Percentiles rank a stretch among this genome's conserved stretches.
Evolutionary conservation across 108 stramenopile species (phyloP).

Genomic region (Stephanodiscus triporus): DNA sequence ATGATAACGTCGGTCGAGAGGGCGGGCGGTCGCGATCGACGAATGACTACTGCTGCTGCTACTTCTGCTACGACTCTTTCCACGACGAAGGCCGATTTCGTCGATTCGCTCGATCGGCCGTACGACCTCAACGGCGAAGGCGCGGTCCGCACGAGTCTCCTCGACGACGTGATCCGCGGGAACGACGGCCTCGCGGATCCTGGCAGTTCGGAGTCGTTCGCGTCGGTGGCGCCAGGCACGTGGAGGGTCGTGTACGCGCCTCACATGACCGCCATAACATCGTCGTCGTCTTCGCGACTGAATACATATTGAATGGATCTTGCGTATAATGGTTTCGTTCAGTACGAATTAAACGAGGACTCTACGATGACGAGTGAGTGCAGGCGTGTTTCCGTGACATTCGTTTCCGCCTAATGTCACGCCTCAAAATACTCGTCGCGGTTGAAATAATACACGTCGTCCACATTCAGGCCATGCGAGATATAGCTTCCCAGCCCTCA

Average conservation of each 20-base stretch:
- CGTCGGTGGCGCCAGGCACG: slow-evolving; percentile 56
- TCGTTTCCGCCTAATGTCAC: not conserved
- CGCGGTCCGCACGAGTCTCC: slow-evolving; percentile 39
- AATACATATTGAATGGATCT: too few relatives aligned
- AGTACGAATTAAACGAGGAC: slow-evolving; percentile 57
- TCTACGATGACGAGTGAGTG: slow-evolving; percentile 54
- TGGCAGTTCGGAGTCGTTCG: slow-evolving; percentile 55
- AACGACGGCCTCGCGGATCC: slow-evolving; percentile 33
- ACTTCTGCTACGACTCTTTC: too few relatives aligned
- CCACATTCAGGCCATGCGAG: slow-evolving; percentile 53
- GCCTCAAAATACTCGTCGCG: not conserved
- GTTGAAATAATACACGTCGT: not conserved
- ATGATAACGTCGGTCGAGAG: not conserved
- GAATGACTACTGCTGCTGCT: not conserved
- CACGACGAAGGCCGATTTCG: slow-evolving; percentile 21
- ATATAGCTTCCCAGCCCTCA: slow-evolving; percentile 58
- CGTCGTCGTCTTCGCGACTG: too few relatives aligned
- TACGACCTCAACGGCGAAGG: slow-evolving; percentile 49
- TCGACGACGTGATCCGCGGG: slow-evolving; percentile 43
- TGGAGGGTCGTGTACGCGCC: slow-evolving; percentile 76
- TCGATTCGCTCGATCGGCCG: slow-evolving; percentile 43
- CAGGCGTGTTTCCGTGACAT: not conserved
- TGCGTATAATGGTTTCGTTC: too few relatives aligned
- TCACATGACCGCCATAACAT: slow-evolving; percentile 68
- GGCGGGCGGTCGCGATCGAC: not conserved